Evolutionary conservation across 805 yeast genomes (phyloP).

Genomic region (Priceomyces medius): DNA sequence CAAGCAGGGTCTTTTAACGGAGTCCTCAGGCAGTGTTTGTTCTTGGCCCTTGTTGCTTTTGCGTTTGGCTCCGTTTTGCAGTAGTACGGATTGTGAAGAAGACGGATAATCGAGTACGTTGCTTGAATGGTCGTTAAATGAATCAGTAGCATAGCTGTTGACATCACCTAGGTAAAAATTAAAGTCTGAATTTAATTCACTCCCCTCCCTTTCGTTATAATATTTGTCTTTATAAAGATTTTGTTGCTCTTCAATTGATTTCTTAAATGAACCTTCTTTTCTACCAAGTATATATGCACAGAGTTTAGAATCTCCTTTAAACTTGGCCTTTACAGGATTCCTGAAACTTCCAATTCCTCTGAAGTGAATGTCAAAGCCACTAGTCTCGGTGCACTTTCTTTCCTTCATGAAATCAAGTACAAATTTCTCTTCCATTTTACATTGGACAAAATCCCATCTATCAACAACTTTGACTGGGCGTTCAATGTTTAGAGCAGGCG

Average conservation of each 20-base stretch:
- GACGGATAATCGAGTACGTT: not conserved
- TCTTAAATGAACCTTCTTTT: constrained; percentile 18
- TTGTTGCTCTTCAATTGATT: constrained; percentile 25
- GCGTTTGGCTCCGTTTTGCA: not conserved
- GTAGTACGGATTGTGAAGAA: not conserved
- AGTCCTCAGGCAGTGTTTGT: not conserved
- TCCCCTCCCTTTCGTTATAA: not conserved
- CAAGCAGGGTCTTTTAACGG: not conserved
- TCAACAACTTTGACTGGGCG: constrained; percentile 25
- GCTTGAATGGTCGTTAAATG: not conserved
- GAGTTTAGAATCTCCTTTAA: constrained; percentile 18
- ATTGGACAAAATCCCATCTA: constrained; percentile 33
- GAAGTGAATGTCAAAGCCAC: constrained; percentile 6
- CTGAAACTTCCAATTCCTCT: constrained; percentile 5
- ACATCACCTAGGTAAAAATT: not conserved
- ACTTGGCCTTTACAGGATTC: not conserved
- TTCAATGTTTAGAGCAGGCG: constrained; percentile 11
- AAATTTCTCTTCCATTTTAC: constrained; percentile 27
- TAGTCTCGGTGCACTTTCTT: not conserved
- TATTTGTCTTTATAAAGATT: constrained; percentile 15
- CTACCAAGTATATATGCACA: constrained; percentile 29
- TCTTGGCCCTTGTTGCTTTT: not conserved
- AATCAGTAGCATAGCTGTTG: not conserved
- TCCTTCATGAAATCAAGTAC: constrained; percentile 9
- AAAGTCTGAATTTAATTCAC: not conserved